A percentile compares a stretch with the other conserved stretches of the same genome.
Evolutionary conservation across 2,329 filamentous ascomycete genomes (phyloP).

Genomic region (Elsinoe fawcettii): DNA sequence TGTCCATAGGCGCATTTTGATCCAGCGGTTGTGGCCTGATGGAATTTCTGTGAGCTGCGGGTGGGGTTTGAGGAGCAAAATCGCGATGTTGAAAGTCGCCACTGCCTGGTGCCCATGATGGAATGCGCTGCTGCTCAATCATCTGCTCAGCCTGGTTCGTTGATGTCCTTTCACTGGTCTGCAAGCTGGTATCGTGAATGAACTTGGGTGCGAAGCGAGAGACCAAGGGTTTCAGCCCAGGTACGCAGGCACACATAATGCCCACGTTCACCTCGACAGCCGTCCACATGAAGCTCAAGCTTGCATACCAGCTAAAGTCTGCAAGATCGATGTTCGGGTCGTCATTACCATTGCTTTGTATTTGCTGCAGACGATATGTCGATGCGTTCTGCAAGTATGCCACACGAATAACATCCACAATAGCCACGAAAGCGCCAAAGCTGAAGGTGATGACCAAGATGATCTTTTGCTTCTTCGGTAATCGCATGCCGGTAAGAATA

Average conservation of each 20-base stretch:
- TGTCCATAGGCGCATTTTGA: slow-evolving; percentile 28
- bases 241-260: slow-evolving; percentile 86
- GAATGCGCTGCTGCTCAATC: slow-evolving; percentile 28
- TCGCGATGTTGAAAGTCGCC: slow-evolving; percentile 23
- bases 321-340: slow-evolving; percentile 34
- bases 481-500: slow-evolving; percentile 74
- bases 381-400: slow-evolving; percentile 77
- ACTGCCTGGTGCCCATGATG: slow-evolving; percentile 20
- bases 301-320: slow-evolving; percentile 63
- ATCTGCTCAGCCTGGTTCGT: slow-evolving; percentile 25
- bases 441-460: slow-evolving; percentile 81
- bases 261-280: slow-evolving; percentile 85
- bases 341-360: slow-evolving; percentile 26
- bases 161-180: neutral
- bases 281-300: slow-evolving; percentile 86
- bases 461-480: slow-evolving; percentile 78
- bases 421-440: slow-evolving; percentile 76
- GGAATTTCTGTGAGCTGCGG: neutral
- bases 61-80: slow-evolving; percentile 16
- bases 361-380: slow-evolving; percentile 38
- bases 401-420: slow-evolving; percentile 83
- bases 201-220: slow-evolving; percentile 52
- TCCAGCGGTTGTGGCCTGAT: slow-evolving; percentile 5
- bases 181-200: slow-evolving; percentile 39
- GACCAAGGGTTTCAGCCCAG: slow-evolving; percentile 79